Base-by-base conservation (phyloP, 805 yeast genomes). In the Suhomyces sp. region DNA sequence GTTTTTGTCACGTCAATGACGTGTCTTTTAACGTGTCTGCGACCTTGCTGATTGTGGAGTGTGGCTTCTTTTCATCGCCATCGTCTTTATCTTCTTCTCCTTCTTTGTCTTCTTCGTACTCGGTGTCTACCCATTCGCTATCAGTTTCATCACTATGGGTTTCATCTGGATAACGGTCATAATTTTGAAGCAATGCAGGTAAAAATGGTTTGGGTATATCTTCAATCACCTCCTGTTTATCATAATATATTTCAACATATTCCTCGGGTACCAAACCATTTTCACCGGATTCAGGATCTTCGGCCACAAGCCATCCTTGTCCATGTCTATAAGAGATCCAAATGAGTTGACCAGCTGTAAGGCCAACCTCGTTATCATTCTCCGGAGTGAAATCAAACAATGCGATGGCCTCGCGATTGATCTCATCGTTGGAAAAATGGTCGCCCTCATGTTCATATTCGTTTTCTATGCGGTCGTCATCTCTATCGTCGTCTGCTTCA, bases 271-370 rank as follows among this genome's bases (percentile, higher is more conserved):
- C 95, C 33, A 93, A 74, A 2, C 98, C 98, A 9, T 95, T 85
- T 43, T 81, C 83, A 1, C 87, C 88, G 2, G 83, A 72, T 18
- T 53, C 69, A 1, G 86, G 82, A 51, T 88, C 88, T 48, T 77
- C 80, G 0, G 97, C 98, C 33, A 93, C 97, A 3, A 93, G 72
- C 99, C 98, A 93, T 6, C 99, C 99, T 57, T 91, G 97, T 17
- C 98, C 98, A 57, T 91, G 96, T 38, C 95, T 77, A 58, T 90
- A 91, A 40, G 83, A 79, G 19, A 93, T 83, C 76, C 88, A 82
- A 2, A 93, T 77, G 10, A 77, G 58, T 60, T 93, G 97, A 22
- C 96, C 95, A 49, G 83, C 95, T 10, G 53, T 61, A 20, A 93
- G 64, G 8, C 73, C 76, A 28, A 90, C 77, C 53, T 93, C 99